These are phyloP conservation scores for Eucalyptus paniculata DNA, from an alignment of 345 rosid genomes.

Conservation along the genomic window DNA sequence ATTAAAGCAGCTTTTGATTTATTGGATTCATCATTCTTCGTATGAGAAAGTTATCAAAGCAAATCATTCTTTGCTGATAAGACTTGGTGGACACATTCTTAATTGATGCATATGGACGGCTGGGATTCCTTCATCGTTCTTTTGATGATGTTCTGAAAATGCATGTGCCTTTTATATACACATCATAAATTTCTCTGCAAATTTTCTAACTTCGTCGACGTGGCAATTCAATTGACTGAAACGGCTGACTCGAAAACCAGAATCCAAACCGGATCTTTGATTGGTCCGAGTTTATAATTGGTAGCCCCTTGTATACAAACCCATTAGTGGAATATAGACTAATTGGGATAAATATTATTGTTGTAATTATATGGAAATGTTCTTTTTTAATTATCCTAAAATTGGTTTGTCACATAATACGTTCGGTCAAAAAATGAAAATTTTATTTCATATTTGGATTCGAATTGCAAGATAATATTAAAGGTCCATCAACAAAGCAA, in stretches of 20 bases:
- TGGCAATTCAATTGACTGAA: not conserved
- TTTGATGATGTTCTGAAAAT: slow-evolving; percentile 55
- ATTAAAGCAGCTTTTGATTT: slow-evolving; percentile 50
- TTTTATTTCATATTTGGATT: not conserved
- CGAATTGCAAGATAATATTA: not conserved
- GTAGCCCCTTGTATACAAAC: not conserved
- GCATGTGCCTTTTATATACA: slow-evolving; percentile 14
- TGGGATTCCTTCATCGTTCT: slow-evolving; percentile 41
- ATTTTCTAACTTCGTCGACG: not conserved
- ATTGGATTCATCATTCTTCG: slow-evolving; percentile 41
- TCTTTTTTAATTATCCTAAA: too few species aligned
- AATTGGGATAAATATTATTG: not conserved
- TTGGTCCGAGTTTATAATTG: not conserved
- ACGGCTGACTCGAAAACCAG: not conserved
- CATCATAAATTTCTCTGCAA: not conserved
- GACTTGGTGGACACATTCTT: slow-evolving; percentile 22
- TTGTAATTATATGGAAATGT: not conserved
- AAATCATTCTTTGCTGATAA: slow-evolving; percentile 16
- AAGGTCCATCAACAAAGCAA: not conserved
- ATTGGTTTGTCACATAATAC: not conserved
- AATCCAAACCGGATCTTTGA: not conserved
- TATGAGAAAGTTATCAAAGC: slow-evolving; percentile 47
- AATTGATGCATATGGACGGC: slow-evolving; percentile 60
- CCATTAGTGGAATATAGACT: not conserved
- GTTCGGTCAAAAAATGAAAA: too few species aligned